Evolutionary conservation across 2,329 filamentous ascomycete genomes (phyloP), one percentile per base, ranked within the genome.

Genomic region (Lachnum nothofagi): DNA sequence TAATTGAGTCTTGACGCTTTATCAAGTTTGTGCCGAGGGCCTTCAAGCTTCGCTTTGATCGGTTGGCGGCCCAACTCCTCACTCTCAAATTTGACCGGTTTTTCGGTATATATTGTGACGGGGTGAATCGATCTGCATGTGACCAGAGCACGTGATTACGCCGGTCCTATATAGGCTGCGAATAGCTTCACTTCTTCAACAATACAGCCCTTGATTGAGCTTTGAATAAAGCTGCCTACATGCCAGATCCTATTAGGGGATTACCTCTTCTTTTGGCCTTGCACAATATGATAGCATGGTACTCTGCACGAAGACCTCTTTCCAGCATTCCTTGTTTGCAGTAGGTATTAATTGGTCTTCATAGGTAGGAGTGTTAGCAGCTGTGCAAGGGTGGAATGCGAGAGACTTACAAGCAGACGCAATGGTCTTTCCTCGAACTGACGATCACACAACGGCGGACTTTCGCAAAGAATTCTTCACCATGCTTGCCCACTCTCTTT

Each of bases 261-360:
- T n/a, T n/a, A n/a, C n/a, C n/a, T n/a, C n/a, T n/a, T n/a, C n/a
- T n/a, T n/a, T n/a, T n/a, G n/a, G n/a, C n/a, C n/a, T n/a, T n/a
- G n/a, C n/a, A n/a, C n/a, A n/a, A n/a, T n/a, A n/a, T n/a, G n/a
- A 57, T 53, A 1, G 55, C 46, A 16, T 61, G 59, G 7, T 54
- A 25, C 3, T 42, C 33, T 0, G 53, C 31, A 22, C 54, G 48
- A 3, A 59, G 48, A 9, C 57, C 57, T 1, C 17, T 31, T 23
- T 60, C 60, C 1, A 7, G 42, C 1, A 51, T 48, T 1, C 40
- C 59, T 40, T 46, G 42, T 0, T 29, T 5, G 0, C 25, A 23
- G 29, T 61, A 61, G 2, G 58, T 60, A 7, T 57, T 45, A 9
- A 61, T 55, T 2, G 59, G 55, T 24, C 58, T 60, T 31, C 9